A percentile compares a stretch with the other conserved stretches of the same genome.
phyloP scores from a whole-genome alignment of 768 basidiomycete genomes.

The Rhodotorula kratochvilovae region DNA sequence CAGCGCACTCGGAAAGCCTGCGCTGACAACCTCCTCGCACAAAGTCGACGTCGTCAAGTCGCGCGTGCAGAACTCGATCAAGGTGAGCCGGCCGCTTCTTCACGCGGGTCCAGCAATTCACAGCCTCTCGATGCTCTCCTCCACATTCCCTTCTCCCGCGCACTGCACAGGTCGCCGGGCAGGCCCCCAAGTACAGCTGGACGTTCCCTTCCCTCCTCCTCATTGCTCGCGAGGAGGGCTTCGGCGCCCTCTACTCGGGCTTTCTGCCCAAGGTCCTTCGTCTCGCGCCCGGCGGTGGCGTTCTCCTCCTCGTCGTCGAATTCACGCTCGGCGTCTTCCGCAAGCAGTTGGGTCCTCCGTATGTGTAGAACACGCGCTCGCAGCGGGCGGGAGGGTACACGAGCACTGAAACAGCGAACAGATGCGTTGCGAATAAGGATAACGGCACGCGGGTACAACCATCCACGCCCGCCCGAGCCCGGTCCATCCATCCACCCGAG shows the following conservation, averaged over 20 bases:
- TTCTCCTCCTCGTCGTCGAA: slow-evolving; percentile 88
- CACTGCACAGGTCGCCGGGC: slow-evolving; percentile 56
- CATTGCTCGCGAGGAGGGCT: slow-evolving; percentile 81
- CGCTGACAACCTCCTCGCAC: no score
- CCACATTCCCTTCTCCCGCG: neutral
- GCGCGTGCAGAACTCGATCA: slow-evolving; percentile 65
- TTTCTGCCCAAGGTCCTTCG: slow-evolving; percentile 93
- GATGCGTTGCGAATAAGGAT: neutral
- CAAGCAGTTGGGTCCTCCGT: slow-evolving; percentile 60
- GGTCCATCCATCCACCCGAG: no score
- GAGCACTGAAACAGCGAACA: neutral
- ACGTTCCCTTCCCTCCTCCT: slow-evolving; percentile 80
- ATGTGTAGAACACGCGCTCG: slow-evolving; percentile 47
- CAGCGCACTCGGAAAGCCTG: neutral
- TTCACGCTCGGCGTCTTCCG: slow-evolving; percentile 74
- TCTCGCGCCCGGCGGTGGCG: slow-evolving; percentile 91
- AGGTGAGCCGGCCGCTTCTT: slow-evolving; percentile 7
- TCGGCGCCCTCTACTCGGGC: slow-evolving; percentile 83
- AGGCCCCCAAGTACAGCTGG: slow-evolving; percentile 87
- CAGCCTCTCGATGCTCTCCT: neutral
- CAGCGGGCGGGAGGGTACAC: no score
- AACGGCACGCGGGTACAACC: neutral
- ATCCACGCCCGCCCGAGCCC: no score
- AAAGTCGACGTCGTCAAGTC: slow-evolving; percentile 83
- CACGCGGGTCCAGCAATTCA: no score